Evolutionary conservation across 1,284 basidiomycete genomes (phyloP).

Genomic region (Leccinum holopus): DNA sequence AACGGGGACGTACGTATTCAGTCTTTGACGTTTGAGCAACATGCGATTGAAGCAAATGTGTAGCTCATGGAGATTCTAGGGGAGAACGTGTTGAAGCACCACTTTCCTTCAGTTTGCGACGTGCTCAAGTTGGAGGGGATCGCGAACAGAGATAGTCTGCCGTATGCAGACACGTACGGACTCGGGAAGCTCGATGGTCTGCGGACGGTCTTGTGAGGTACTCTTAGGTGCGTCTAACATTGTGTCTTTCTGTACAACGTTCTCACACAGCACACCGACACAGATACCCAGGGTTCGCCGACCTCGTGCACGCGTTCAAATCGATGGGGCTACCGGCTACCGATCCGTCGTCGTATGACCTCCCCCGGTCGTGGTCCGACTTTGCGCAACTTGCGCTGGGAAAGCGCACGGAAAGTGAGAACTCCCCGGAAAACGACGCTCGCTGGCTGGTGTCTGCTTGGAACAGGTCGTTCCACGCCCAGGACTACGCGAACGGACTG

Average conservation of each 20-base stretch:
- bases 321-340: conserved; percentile 69
- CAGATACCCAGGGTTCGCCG: conserved; percentile 87
- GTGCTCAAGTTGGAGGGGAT: conserved; percentile 82
- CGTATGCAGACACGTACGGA: conserved; percentile 74
- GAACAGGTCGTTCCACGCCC: conserved; percentile 37
- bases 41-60: not conserved
- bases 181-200: conserved; percentile 52
- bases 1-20: conserved; percentile 46
- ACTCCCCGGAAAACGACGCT: conserved; percentile 29
- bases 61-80: conserved; percentile 57
- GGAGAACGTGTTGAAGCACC: conserved; percentile 52
- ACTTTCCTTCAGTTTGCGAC: conserved; percentile 65
- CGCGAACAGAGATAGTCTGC: conserved; percentile 84
- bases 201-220: conserved; percentile 80
- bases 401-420: conserved; percentile 10
- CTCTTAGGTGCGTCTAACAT: conserved; percentile 58
- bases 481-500: conserved; percentile 37
- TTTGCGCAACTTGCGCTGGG: conserved; percentile 42
- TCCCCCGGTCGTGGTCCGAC: conserved; percentile 43
- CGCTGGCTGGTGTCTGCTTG: conserved; percentile 40
- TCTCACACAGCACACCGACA: not conserved
- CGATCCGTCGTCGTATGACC: conserved; percentile 34
- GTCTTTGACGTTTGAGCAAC: not conserved
- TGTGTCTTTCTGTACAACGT: not conserved
- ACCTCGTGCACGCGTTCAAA: conserved; percentile 75